Evolutionary conservation across 257 asterid species (phyloP), one percentile per base, ranked within the genome.

Genomic region (Primulina eburnea): DNA sequence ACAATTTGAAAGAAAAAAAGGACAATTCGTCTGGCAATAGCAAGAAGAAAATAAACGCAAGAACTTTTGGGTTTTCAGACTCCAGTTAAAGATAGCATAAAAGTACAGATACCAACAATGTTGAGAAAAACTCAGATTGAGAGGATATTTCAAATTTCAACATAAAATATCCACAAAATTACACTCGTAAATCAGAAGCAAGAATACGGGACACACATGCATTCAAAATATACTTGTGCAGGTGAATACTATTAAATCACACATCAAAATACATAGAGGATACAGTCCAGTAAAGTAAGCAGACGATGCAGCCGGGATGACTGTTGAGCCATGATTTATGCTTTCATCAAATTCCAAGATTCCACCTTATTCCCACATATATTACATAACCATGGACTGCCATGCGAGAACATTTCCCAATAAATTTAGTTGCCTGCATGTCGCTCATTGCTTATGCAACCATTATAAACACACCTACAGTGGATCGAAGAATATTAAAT

Each of bases 261-360:
- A 38, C 34, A 58, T 30, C 34, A 75, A 67, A 62, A 24, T n/a
- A 29, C 35, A 30, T 67, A 70, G 61, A 87, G 97, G 99, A 94
- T 94, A 94, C 99, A 86, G 86, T 94, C 99, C 88, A 94, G 71
- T 71, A 94, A 83, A 73, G 98, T 94, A 73, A 94, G 97, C 75
- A 94, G 85, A 74, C 99, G 97, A 52, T 89, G 78, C 63, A 94
- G 98, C 71, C 99, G 89, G 9, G 99, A 94, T 0, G 98, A 94
- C 85, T 91, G 99, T 77, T 86, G 99, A 82, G 97, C 96, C 99
- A 90, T 90, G 50, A 24, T 81, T 56, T 9, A 64, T 68, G 60
- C 70, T 73, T 69, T 68, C 71, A 71, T 79, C 70, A 57, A 57
- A 74, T 72, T 69, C 74, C 81, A 71, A 67, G 78, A 50, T 30